phyloP scores from a whole-genome alignment of 2,329 filamentous ascomycete genomes.

The Teratosphaeria destructans region DNA sequence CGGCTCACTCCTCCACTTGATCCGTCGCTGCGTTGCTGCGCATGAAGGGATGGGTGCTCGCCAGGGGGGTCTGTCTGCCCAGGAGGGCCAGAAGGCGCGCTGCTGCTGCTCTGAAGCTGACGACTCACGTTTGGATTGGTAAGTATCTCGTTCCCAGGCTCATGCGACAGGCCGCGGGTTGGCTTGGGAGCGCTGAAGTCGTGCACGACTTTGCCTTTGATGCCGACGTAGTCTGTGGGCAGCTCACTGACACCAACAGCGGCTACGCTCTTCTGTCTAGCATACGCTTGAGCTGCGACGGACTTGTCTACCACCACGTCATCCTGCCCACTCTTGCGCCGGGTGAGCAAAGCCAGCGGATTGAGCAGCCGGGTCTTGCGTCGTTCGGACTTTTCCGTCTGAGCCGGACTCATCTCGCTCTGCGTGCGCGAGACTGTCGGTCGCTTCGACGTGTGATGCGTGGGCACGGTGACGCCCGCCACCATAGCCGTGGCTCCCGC shows the following conservation, averaged over 20 bases:
- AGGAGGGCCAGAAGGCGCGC: not conserved
- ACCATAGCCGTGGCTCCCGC: conserved; percentile 20
- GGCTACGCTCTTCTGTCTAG: conserved; percentile 40
- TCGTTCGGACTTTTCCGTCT: conserved; percentile 23
- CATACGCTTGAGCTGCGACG: conserved; percentile 32
- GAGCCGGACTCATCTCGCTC: not conserved
- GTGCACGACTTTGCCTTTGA: conserved; percentile 52
- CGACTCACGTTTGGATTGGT: not conserved
- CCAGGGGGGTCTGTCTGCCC: not conserved
- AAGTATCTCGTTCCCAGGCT: conserved; percentile 7
- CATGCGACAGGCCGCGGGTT: conserved; percentile 18
- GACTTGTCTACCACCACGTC: conserved; percentile 7
- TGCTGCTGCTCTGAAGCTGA: not conserved
- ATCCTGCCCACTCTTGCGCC: conserved; percentile 41
- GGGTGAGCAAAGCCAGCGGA: conserved; percentile 49
- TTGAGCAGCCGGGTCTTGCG: conserved; percentile 39
- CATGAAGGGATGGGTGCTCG: not conserved
- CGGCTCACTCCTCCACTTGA: conserved; percentile 9
- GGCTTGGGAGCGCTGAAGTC: conserved; percentile 49
- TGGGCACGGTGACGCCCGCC: conserved; percentile 25
- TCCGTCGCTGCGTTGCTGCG: conserved; percentile 2
- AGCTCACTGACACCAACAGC: conserved; percentile 39
- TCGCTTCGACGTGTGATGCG: conserved; percentile 19
- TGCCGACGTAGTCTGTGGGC: conserved; percentile 52
- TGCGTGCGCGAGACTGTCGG: not conserved